Percentiles rank a stretch among this genome's conserved stretches.
Conservation (phyloP, 345 rosid genomes). For the Camelina sativa region DNA sequence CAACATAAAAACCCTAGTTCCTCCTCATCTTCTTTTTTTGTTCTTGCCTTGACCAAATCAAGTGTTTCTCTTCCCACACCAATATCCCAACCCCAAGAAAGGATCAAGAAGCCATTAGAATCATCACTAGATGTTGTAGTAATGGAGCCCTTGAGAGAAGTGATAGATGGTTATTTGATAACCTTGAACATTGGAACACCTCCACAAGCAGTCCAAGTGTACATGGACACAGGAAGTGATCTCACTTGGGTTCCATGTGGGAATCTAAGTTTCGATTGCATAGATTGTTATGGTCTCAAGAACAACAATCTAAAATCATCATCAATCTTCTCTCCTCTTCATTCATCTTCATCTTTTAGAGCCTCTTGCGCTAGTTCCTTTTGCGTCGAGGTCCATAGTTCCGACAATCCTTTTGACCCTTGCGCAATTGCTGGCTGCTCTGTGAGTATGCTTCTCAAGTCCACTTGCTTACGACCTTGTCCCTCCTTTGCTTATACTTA, state of each 20-base stretch:
- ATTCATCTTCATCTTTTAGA: slow-evolving; percentile 61
- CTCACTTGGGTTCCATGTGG: slow-evolving; percentile 95
- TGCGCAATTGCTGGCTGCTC: slow-evolving; percentile 79
- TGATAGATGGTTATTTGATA: slow-evolving; percentile 77
- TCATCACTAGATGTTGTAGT: slow-evolving; percentile 39
- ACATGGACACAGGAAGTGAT: slow-evolving; percentile 91
- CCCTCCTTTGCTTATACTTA: slow-evolving; percentile 89
- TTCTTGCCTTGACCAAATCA: slow-evolving; percentile 60
- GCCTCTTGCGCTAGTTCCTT: slow-evolving; percentile 63
- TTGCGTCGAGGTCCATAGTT: slow-evolving; percentile 69
- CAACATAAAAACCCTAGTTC: slow-evolving; percentile 42
- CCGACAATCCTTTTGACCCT: slow-evolving; percentile 74
- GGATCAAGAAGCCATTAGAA: slow-evolving; percentile 40
- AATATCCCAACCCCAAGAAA: slow-evolving; percentile 41
- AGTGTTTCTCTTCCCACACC: slow-evolving; percentile 49
- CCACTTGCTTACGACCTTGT: slow-evolving; percentile 69
- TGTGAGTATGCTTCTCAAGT: slow-evolving; percentile 56
- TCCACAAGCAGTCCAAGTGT: slow-evolving; percentile 72
- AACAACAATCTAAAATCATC: slow-evolving; percentile 45
- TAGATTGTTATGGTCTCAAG: slow-evolving; percentile 68
- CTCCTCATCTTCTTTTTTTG: slow-evolving; percentile 41
- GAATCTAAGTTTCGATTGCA: slow-evolving; percentile 69
- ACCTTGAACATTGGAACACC: slow-evolving; percentile 77
- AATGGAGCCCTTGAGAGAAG: slow-evolving; percentile 67
- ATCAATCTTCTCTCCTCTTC: slow-evolving; percentile 61